Evolutionary conservation across 106 monocot genomes (phyloP), one percentile per base, ranked within the genome.

Genomic region (Ottelia alismoides): DNA sequence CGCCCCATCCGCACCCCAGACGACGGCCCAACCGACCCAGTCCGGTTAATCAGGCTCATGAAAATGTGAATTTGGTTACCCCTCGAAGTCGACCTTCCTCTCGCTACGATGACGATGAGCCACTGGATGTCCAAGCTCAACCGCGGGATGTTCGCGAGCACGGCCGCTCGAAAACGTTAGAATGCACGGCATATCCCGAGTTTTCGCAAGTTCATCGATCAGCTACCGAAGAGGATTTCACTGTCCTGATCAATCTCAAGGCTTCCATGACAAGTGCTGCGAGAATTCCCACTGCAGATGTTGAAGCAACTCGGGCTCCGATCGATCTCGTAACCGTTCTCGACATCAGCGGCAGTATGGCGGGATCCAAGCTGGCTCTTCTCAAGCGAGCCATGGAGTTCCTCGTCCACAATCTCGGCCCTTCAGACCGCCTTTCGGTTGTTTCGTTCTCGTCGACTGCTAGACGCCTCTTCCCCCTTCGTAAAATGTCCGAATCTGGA

Each of bases 271-370:
- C 81, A 54, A 53, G 25, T 16, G 16, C 40, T 43, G 48, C 20
- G 48, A 45, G 23, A n/a, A n/a, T n/a, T 43, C 40, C 16, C 16
- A 16, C 16, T 16, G 46, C 22, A 30, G 66, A 11, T 31, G 47
- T 4, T 27, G 14, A 70, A 21, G 56, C 69, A 20, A 49, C 63
- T n/a, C 74, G 85, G 22, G 85, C 85, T 28, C 76, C 85, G 30
- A 47, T 78, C 26, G 91, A 92, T 55, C 68, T 92, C 9, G 78
- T 92, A 19, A 76, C 91, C 0, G 85, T 85, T 16, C 81, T 92
- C 62, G 91, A 92, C 59, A 73, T 76, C 56, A 92, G 91, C 63
- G 84, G 78, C 32, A 92, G 91, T 57, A 92, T 92, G 91, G 75
- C 75, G 2, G 91, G 91, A n/a, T 81, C 84, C 30, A 92, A 92